Percentiles rank a stretch among this genome's conserved stretches.
phyloP scores from a whole-genome alignment of 2,329 filamentous ascomycete species.

The Sporothrix phasma region DNA sequence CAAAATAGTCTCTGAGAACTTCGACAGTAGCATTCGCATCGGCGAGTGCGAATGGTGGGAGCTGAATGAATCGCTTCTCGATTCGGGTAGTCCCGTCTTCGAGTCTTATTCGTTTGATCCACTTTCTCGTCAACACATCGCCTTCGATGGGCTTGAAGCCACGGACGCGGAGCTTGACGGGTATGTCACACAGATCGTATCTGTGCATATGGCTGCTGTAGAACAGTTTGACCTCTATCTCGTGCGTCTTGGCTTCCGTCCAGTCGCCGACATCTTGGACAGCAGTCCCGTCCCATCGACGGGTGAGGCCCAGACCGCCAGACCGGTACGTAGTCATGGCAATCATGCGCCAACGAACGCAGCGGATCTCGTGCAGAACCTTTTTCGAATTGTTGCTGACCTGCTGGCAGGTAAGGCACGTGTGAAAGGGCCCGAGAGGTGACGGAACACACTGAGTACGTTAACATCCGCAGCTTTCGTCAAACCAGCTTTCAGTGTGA shows the following conservation, averaged over 20 bases:
- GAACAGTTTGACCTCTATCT: slow-evolving; percentile 29
- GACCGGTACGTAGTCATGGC: slow-evolving; percentile 33
- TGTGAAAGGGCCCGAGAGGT: slow-evolving; percentile 13
- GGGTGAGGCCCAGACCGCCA: slow-evolving; percentile 35
- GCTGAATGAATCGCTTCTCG: slow-evolving; percentile 4
- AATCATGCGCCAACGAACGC: slow-evolving; percentile 35
- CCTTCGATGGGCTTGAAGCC: slow-evolving; percentile 29
- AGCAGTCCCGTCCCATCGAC: slow-evolving; percentile 32
- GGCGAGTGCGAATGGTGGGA: slow-evolving; percentile 17
- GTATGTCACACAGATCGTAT: slow-evolving; percentile 29
- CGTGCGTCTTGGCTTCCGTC: slow-evolving; percentile 21
- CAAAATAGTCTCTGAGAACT: slow-evolving; percentile 27
- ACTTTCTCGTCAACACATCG: slow-evolving; percentile 33
- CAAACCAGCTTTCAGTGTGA: too few species aligned
- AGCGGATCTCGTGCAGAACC: slow-evolving; percentile 37
- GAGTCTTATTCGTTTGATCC: slow-evolving; percentile 22
- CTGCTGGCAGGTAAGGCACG: slow-evolving; percentile 33
- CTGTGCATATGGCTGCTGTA: slow-evolving; percentile 20
- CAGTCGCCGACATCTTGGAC: slow-evolving; percentile 34
- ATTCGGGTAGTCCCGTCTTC: not conserved
- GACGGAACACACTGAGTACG: slow-evolving; percentile 21
- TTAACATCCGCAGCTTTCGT: not conserved
- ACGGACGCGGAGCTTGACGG: slow-evolving; percentile 33
- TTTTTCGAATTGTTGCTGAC: slow-evolving; percentile 35
- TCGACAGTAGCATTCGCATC: slow-evolving; percentile 9